These are phyloP conservation scores for Blastobotrys raffinosifermentans DNA, from an alignment of 1,139 yeast species.

Conservation along the genomic window DNA sequence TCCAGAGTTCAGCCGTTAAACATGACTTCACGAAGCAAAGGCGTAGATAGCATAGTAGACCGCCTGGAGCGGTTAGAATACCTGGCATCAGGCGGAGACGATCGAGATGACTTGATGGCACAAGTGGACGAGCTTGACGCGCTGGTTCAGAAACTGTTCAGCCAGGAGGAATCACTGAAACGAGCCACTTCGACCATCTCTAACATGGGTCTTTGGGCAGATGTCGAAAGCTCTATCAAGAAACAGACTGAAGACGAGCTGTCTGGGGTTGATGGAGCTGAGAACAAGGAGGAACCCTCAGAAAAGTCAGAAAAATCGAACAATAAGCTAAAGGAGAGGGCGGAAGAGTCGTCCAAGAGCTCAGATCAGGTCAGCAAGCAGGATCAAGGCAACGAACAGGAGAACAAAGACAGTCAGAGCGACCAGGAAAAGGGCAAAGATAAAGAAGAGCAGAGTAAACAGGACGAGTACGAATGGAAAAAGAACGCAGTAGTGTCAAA, in stretches of 20 bases:
- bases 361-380: not conserved
- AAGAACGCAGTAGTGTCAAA: conserved; percentile 5
- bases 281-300: conserved; percentile 3
- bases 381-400: too few relatives aligned
- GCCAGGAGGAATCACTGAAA: not conserved
- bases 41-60: conserved; percentile 9
- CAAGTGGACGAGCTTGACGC: conserved; percentile 16
- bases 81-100: conserved; percentile 7
- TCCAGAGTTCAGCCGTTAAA: too few relatives aligned
- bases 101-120: conserved; percentile 5
- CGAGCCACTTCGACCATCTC: conserved; percentile 7
- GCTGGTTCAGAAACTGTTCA: conserved; percentile 11
- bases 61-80: conserved; percentile 15
- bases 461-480: conserved; percentile 7
- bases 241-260: conserved; percentile 9
- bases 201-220: not conserved
- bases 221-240: conserved; percentile 10
- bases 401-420: too few relatives aligned
- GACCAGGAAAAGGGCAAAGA: conserved; percentile 1
- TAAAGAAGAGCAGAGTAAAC: conserved; percentile 4
- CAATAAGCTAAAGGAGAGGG: conserved; percentile 3
- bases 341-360: not conserved
- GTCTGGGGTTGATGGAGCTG: conserved; percentile 4
- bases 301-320: too few relatives aligned
- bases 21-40: not conserved